phyloP scores from a whole-genome alignment of 768 basidiomycete species.

The Suillus hirtellus region DNA sequence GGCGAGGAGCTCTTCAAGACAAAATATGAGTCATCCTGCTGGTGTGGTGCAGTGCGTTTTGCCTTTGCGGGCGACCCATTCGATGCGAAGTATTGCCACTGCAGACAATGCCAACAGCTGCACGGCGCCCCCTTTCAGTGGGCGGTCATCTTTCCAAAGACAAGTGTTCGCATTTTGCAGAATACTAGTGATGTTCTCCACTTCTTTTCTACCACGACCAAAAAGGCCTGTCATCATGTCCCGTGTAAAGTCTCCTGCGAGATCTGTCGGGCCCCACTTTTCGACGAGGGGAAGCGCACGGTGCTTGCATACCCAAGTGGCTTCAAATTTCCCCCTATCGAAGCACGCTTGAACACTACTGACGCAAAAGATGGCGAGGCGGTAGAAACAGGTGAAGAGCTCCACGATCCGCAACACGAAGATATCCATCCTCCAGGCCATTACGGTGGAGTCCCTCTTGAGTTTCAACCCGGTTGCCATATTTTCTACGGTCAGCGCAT shows the following conservation, averaged over 20 bases:
- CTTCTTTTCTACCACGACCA: constrained; percentile 31
- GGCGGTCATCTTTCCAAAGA: constrained; percentile 38
- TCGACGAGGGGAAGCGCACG: constrained; percentile 34
- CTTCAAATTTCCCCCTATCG: constrained; percentile 25
- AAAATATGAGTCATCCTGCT: constrained; percentile 26
- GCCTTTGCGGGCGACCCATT: constrained; percentile 34
- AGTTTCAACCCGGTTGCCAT: constrained; percentile 13
- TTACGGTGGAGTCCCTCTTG: constrained; percentile 3
- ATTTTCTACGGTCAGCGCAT: constrained; percentile 8
- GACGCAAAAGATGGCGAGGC: not conserved
- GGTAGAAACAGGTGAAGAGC: not conserved
- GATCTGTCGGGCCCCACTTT: constrained; percentile 32
- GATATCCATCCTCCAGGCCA: constrained; percentile 5
- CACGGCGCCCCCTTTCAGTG: constrained; percentile 37
- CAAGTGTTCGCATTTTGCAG: constrained; percentile 31
- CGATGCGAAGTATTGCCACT: constrained; percentile 37
- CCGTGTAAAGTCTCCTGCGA: constrained; percentile 37
- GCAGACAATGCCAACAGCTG: constrained; percentile 31
- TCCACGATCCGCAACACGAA: not conserved
- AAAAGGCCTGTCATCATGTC: constrained; percentile 23
- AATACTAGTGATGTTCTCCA: constrained; percentile 30
- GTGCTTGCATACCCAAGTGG: constrained; percentile 33
- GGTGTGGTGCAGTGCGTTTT: constrained; percentile 33
- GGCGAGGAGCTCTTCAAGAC: constrained; percentile 9
- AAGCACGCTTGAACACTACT: not conserved